Base-by-base conservation (phyloP, 805 yeast genomes). In the Saccharomyces paradoxus region DNA sequence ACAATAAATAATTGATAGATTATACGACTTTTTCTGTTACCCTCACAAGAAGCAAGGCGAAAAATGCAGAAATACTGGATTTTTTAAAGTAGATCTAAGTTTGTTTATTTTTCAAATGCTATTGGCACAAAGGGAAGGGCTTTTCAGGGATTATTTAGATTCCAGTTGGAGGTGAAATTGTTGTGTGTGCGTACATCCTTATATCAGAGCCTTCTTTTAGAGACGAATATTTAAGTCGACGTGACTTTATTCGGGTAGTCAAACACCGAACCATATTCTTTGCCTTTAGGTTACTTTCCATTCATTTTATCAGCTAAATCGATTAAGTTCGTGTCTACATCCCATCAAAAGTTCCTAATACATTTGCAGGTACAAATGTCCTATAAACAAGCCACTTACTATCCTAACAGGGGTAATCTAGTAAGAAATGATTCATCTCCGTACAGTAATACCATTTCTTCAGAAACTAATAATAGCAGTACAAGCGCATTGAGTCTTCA, bases 291-390 rank as follows among this genome's bases (percentile, higher is more conserved):
- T 22, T 29, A 21, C 50, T 41, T 26, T 41, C 26, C 30, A 2
- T 47, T 50, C 46, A 24, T 22, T 41, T 37, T 50, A 44, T 30
- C 29, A 22, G 44, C 44, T 17, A 17, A 37, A 8, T 37, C 44
- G 44, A 14, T 32, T 29, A 50, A 29, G 30, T 22, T 50, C 41
- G 41, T 37, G 9, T 17, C 41, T 37, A 46, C 10, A 28, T 21
- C 49, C 21, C 30, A 3, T 46, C 12, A 46, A 28, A 46, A 22
- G 14, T n/a, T 26, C 21, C 13, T 21, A 17, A 37, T 21, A 49
- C 56, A 55, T 58, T 56, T 56, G 60, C 58, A 47, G 58, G 61
- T 53, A 24, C 60, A 56, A 53, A 61, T 61, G 64, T 59, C 61
- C 4, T 58, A 50, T 51, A 12, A 44, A 22, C 55, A 52, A n/a